phyloP scores from a whole-genome alignment of 1,284 basidiomycete species.

The Ceratobasidium sp. region DNA sequence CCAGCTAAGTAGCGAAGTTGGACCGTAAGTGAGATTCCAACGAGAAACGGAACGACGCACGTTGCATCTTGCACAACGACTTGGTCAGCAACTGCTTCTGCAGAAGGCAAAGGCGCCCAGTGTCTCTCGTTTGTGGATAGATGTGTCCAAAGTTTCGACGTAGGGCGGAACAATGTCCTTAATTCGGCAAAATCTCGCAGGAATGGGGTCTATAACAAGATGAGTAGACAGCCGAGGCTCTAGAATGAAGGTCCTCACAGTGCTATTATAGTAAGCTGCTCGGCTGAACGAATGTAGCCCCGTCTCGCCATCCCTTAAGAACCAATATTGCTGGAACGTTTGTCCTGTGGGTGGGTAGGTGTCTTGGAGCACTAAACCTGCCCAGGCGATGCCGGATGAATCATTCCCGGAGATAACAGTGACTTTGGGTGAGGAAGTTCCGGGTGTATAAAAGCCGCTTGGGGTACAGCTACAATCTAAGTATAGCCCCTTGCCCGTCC shows the following conservation, averaged over 20 bases:
- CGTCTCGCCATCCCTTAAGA: slow-evolving; percentile 53
- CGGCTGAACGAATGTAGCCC: slow-evolving; percentile 52
- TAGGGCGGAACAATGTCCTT: slow-evolving; percentile 46
- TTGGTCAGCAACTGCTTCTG: slow-evolving; percentile 49
- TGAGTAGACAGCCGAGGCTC: neutral
- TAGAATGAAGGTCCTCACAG: slow-evolving; percentile 42
- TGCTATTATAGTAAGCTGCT: slow-evolving; percentile 48
- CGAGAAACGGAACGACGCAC: neutral
- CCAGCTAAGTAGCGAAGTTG: slow-evolving; percentile 47
- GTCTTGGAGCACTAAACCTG: slow-evolving; percentile 25
- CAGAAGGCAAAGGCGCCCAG: slow-evolving; percentile 51
- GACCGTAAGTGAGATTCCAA: neutral
- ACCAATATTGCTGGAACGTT: slow-evolving; percentile 54
- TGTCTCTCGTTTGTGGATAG: slow-evolving; percentile 50
- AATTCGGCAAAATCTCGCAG: slow-evolving; percentile 51
- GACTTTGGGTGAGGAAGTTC: slow-evolving; percentile 14
- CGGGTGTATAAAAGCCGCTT: slow-evolving; percentile 36
- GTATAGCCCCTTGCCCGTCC: slow-evolving; percentile 26
- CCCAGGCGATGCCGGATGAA: slow-evolving; percentile 23
- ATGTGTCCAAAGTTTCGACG: slow-evolving; percentile 51
- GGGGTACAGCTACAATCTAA: slow-evolving; percentile 28
- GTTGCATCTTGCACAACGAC: slow-evolving; percentile 54
- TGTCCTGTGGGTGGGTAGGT: slow-evolving; percentile 49
- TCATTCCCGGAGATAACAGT: slow-evolving; percentile 21
- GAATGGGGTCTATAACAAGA: slow-evolving; percentile 24